These are phyloP conservation scores for Monosporascus sp. DNA, from an alignment of 2,329 filamentous ascomycete species.

Conservation along the genomic window DNA sequence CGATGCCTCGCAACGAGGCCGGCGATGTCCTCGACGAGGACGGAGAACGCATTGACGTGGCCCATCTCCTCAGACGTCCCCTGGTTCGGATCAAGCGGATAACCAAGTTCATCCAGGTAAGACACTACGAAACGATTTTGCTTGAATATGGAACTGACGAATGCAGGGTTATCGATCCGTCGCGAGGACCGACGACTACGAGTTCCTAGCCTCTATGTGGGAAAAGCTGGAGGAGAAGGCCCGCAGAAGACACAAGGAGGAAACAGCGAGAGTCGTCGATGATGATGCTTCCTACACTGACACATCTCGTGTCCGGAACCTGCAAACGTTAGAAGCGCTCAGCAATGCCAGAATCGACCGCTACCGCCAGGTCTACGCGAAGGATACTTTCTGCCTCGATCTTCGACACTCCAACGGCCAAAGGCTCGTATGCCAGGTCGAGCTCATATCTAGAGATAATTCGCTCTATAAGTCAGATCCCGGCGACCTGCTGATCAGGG, in stretches of 20 bases:
- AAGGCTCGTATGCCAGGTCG: conserved; percentile 80
- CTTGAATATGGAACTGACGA: conserved; percentile 25
- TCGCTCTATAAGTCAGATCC: conserved; percentile 58
- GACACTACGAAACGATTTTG: conserved; percentile 1
- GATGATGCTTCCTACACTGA: conserved; percentile 84
- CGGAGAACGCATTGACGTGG: conserved; percentile 89
- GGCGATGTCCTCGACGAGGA: conserved; percentile 67
- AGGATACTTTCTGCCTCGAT: conserved; percentile 85
- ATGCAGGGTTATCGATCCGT: conserved; percentile 54
- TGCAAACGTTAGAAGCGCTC: conserved; percentile 68
- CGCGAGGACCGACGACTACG: conserved; percentile 48
- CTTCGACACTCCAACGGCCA: conserved; percentile 86
- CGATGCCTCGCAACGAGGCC: conserved; percentile 56
- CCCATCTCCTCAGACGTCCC: conserved; percentile 85
- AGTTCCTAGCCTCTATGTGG: conserved; percentile 57
- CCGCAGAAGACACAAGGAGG: conserved; percentile 68
- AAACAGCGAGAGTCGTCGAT: conserved; percentile 70
- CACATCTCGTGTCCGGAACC: conserved; percentile 71
- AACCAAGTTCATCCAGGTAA: conserved; percentile 72
- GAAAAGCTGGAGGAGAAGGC: conserved; percentile 72
- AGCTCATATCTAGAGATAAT: conserved; percentile 81
- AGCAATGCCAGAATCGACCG: conserved; percentile 68
- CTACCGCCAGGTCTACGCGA: conserved; percentile 77
- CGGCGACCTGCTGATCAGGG: conserved; percentile 88
- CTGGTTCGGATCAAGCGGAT: conserved; percentile 85